Evolutionary conservation across 2,329 filamentous ascomycete species (phyloP).

Genomic region (Verticillium nonalfalfae): DNA sequence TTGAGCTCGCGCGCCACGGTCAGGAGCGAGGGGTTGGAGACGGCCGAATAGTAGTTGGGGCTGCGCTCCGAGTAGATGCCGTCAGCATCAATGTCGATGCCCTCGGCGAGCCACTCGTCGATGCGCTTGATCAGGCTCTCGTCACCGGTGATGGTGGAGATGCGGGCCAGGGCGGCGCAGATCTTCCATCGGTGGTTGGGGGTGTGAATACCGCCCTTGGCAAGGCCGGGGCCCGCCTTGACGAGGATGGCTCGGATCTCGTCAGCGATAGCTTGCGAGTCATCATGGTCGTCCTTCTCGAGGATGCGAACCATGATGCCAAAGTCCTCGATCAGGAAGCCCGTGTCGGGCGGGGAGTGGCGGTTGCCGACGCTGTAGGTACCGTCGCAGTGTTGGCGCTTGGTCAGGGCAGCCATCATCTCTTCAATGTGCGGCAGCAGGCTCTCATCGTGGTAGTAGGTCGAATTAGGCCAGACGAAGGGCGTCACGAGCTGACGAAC

Average conservation of each 20-base stretch:
- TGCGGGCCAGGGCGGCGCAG: conserved; percentile 12
- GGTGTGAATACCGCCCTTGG: conserved; percentile 12
- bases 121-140: conserved; percentile 9
- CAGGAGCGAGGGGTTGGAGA: conserved; percentile 12
- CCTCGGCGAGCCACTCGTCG: conserved; percentile 13
- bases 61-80: conserved; percentile 14
- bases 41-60: conserved; percentile 12
- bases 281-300: conserved; percentile 9
- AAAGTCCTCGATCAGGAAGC: conserved; percentile 15
- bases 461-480: conserved; percentile 12
- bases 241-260: conserved; percentile 11
- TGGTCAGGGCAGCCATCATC: conserved; percentile 10
- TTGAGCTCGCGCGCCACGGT: conserved; percentile 12
- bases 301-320: conserved; percentile 13
- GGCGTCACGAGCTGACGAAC: conserved; percentile 12
- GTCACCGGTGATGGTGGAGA: conserved; percentile 10
- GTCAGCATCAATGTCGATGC: conserved; percentile 13
- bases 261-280: conserved; percentile 6
- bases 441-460: conserved; percentile 10
- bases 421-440: conserved; percentile 10
- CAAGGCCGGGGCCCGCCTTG: conserved; percentile 10
- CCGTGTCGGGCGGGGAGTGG: conserved; percentile 14
- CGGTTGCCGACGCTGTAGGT: conserved; percentile 12
- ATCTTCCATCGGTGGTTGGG: conserved; percentile 15
- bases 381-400: conserved; percentile 11